These are phyloP conservation scores for Pythium periplocum DNA, from an alignment of 352 stramenopile genomes.

Conservation along the genomic window DNA sequence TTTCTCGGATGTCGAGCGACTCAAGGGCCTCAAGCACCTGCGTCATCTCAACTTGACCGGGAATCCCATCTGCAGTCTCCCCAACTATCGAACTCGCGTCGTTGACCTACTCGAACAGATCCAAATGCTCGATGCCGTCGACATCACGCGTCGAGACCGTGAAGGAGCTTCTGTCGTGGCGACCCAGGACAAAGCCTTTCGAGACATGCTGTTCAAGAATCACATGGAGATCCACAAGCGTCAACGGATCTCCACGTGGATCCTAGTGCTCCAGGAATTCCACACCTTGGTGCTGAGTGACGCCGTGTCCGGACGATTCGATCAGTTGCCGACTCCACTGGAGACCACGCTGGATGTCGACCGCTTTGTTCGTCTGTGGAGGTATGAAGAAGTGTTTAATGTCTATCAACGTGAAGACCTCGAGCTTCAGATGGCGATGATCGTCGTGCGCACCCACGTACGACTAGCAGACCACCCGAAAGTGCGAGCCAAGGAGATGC, in stretches of 20 bases:
- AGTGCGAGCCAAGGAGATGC: slow-evolving; percentile 56
- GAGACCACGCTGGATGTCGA: slow-evolving; percentile 33
- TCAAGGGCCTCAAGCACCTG: slow-evolving; percentile 35
- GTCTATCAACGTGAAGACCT: slow-evolving; percentile 25
- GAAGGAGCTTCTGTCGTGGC: slow-evolving; percentile 40
- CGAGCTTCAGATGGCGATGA: slow-evolving; percentile 58
- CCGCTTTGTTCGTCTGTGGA: slow-evolving; percentile 44
- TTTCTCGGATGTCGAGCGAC: slow-evolving; percentile 36
- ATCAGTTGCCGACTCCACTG: slow-evolving; percentile 44
- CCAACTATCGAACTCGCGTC: slow-evolving; percentile 64
- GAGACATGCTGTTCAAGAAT: slow-evolving; percentile 48
- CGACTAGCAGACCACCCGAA: slow-evolving; percentile 59
- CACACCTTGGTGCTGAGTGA: slow-evolving; percentile 37
- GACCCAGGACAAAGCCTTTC: slow-evolving; percentile 46
- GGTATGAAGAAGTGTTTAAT: slow-evolving; percentile 31
- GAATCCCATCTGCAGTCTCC: slow-evolving; percentile 68
- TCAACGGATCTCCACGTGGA: slow-evolving; percentile 40
- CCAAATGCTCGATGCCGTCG: slow-evolving; percentile 49
- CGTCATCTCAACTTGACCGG: slow-evolving; percentile 64
- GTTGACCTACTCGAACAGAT: slow-evolving; percentile 41
- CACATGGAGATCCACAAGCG: slow-evolving; percentile 73
- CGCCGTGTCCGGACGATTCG: slow-evolving; percentile 34
- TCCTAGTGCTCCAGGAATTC: slow-evolving; percentile 55
- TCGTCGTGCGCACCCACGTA: slow-evolving; percentile 48
- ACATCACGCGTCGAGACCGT: slow-evolving; percentile 56